These are phyloP conservation scores for Penicillium odoratum DNA, from an alignment of 495 filamentous ascomycete genomes.

Conservation along the genomic window DNA sequence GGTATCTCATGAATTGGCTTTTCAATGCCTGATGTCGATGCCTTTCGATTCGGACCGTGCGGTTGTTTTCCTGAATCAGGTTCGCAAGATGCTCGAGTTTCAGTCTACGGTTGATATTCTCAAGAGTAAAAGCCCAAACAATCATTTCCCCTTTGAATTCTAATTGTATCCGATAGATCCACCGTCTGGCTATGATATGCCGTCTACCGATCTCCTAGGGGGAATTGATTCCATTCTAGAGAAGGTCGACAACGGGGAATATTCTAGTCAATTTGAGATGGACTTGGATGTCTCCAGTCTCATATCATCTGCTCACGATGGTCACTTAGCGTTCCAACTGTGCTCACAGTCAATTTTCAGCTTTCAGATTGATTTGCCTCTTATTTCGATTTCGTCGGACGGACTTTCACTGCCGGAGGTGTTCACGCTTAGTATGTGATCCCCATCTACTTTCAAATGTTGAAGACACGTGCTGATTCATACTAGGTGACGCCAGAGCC, in stretches of 20 bases:
- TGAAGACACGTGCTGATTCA: neutral
- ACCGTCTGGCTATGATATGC: conserved; percentile 55
- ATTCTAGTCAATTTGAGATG: conserved; percentile 52
- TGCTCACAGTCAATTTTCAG: conserved; percentile 33
- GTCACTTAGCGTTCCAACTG: conserved; percentile 40
- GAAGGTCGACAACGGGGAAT: conserved; percentile 36
- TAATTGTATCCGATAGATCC: conserved; percentile 34
- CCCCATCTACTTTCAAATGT: neutral
- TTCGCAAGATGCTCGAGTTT: conserved; percentile 56
- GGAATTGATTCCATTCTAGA: conserved; percentile 44
- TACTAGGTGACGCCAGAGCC: conserved; percentile 23
- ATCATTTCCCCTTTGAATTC: neutral
- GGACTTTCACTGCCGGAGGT: conserved; percentile 37
- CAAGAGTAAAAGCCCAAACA: conserved; percentile 27
- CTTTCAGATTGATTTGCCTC: conserved; percentile 20
- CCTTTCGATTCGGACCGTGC: conserved; percentile 56
- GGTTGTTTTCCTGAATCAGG: conserved; percentile 52
- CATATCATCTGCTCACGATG: conserved; percentile 48
- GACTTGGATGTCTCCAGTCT: conserved; percentile 43
- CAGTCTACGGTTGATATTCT: conserved; percentile 57
- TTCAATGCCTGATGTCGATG: conserved; percentile 55
- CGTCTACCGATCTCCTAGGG: conserved; percentile 48
- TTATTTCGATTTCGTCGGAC: conserved; percentile 40
- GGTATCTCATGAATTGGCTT: conserved; percentile 35
- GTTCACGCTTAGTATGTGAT: conserved; percentile 26